A percentile compares a stretch with the other conserved stretches of the same genome.
These are phyloP conservation scores for Medicago arabica DNA, from an alignment of 306 rosid genomes.

Conservation along the genomic window DNA sequence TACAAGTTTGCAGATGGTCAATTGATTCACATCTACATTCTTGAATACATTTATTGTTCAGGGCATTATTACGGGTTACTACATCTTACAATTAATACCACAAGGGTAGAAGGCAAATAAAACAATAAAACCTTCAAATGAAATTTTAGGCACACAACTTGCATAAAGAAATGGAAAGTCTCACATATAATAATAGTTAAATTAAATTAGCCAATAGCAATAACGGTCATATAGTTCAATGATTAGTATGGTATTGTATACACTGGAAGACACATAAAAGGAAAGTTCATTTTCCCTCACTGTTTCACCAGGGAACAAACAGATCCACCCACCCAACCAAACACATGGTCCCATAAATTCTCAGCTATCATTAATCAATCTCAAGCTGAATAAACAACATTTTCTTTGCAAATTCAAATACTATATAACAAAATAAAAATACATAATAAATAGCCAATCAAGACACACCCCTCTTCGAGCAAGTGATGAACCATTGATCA, in stretches of 20 bases:
- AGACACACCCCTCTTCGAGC: slow-evolving; percentile 54
- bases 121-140: too few species aligned
- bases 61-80: neutral
- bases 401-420: slow-evolving; percentile 34
- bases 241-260: slow-evolving; percentile 30
- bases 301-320: slow-evolving; percentile 34
- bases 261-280: slow-evolving; percentile 6
- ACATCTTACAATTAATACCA: too few species aligned
- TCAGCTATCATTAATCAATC: slow-evolving; percentile 34
- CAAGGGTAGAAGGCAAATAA: too few species aligned
- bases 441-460: slow-evolving; percentile 43
- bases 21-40: neutral
- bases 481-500: slow-evolving; percentile 47
- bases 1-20: too few species aligned
- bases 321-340: slow-evolving; percentile 23
- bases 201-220: slow-evolving; percentile 2
- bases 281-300: slow-evolving; percentile 10
- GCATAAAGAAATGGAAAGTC: too few species aligned
- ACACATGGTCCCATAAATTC: slow-evolving; percentile 17
- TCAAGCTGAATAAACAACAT: slow-evolving; percentile 11
- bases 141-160: too few species aligned
- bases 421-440: neutral
- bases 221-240: slow-evolving; percentile 23
- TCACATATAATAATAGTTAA: too few species aligned
- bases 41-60: neutral